A percentile compares a stretch with the other conserved stretches of the same genome.
phyloP scores from a whole-genome alignment of 805 yeast genomes.

The Starmerella cellae region DNA sequence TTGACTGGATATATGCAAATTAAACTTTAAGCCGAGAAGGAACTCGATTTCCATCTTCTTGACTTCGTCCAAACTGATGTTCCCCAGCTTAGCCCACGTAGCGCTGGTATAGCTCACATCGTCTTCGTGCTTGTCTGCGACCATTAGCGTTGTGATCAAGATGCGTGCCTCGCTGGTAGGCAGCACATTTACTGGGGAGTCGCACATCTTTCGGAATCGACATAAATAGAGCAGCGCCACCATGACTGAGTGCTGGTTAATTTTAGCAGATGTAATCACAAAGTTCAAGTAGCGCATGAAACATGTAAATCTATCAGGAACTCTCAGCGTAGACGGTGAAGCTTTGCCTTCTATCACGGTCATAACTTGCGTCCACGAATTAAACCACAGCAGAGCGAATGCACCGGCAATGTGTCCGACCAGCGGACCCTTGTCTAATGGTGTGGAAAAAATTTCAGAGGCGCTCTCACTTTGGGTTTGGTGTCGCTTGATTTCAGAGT shows the following conservation, averaged over 20 bases:
- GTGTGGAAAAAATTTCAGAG: neutral
- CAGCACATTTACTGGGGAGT: slow-evolving; percentile 18
- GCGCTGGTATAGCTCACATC: slow-evolving; percentile 85
- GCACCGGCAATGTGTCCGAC: slow-evolving; percentile 14
- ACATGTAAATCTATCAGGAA: neutral
- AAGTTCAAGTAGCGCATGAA: slow-evolving; percentile 24
- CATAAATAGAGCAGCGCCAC: slow-evolving; percentile 26
- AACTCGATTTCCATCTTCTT: slow-evolving; percentile 58
- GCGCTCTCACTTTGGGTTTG: neutral
- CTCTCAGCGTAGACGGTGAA: neutral
- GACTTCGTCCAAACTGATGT: slow-evolving; percentile 43
- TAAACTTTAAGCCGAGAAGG: slow-evolving; percentile 47
- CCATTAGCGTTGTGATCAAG: slow-evolving; percentile 51
- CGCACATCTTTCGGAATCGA: slow-evolving; percentile 22
- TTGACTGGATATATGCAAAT: slow-evolving; percentile 31
- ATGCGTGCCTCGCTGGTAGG: slow-evolving; percentile 28
- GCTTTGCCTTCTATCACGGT: neutral
- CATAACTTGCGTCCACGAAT: slow-evolving; percentile 5
- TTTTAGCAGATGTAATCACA: slow-evolving; percentile 24
- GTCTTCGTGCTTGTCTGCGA: slow-evolving; percentile 84
- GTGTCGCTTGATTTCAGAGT: neutral
- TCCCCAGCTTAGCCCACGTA: slow-evolving; percentile 87
- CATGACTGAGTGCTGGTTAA: slow-evolving; percentile 25
- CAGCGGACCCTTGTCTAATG: neutral
- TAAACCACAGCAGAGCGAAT: slow-evolving; percentile 12